A percentile compares a stretch with the other conserved stretches of the same genome.
Evolutionary conservation across 169 alveolate species (phyloP).

Genomic region (Blepharisma undulans): DNA sequence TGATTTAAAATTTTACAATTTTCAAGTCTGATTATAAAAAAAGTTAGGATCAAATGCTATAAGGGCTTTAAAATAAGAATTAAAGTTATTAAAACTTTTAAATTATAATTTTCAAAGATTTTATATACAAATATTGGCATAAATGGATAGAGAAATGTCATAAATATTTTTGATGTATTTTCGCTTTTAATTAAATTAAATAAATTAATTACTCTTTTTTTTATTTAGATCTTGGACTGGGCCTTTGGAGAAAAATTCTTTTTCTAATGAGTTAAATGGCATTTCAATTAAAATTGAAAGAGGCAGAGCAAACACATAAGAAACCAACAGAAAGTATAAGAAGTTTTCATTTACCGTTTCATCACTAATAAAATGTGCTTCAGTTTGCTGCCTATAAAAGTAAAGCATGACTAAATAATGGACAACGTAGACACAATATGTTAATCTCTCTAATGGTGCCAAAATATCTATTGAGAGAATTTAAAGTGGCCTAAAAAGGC

Average conservation of each 20-base stretch:
- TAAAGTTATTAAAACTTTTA: too few species aligned
- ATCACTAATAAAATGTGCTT: neutral
- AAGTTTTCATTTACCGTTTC: neutral
- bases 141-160: too few species aligned
- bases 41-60: too few species aligned
- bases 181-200: too few species aligned
- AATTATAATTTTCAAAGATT: too few species aligned
- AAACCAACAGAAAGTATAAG: neutral
- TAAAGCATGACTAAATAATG: neutral
- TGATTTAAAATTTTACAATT: too few species aligned
- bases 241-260: neutral
- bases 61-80: too few species aligned
- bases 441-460: conserved; percentile 6
- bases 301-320: neutral
- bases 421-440: neutral
- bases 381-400: neutral
- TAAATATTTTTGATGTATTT: too few species aligned
- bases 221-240: neutral
- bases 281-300: neutral
- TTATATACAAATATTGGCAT: too few species aligned
- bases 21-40: too few species aligned
- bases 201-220: too few species aligned
- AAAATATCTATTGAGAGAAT: neutral
- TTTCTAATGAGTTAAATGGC: conserved; percentile 22
- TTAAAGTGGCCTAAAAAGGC: neutral